phyloP scores from a whole-genome alignment of 169 alveolate genomes.

The Plasmodium inui region DNA sequence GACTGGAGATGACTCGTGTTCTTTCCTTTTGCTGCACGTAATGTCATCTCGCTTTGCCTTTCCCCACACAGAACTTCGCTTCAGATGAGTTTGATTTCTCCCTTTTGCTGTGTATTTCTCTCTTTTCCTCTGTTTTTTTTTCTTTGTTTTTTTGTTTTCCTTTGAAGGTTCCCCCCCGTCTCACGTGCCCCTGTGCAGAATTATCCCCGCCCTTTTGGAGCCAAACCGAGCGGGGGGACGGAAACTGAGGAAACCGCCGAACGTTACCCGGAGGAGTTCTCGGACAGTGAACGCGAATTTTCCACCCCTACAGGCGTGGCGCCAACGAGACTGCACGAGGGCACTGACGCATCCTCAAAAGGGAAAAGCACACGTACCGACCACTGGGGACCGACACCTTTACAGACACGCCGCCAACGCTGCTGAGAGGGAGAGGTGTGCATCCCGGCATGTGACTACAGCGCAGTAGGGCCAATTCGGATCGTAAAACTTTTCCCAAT shows the following conservation, averaged over 20 bases:
- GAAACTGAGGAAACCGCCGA: neutral
- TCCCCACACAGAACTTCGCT: neutral
- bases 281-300: neutral
- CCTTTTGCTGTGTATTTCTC: neutral
- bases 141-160: too few relatives aligned
- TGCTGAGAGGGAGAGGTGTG: neutral
- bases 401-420: neutral
- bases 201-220: neutral
- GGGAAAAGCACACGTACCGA: neutral
- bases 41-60: neutral
- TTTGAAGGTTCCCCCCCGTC: neutral
- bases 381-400: neutral
- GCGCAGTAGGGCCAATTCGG: neutral
- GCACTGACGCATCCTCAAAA: too few relatives aligned
- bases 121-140: neutral
- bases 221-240: neutral
- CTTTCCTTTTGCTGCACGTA: neutral
- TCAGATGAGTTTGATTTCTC: neutral
- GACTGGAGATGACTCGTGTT: neutral
- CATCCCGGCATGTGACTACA: neutral
- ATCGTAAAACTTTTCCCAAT: neutral
- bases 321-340: neutral
- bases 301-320: neutral
- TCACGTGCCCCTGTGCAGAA: neutral
- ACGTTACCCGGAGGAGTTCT: neutral